phyloP scores from a whole-genome alignment of 495 filamentous ascomycete genomes.

The Oleoguttula mirabilis region DNA sequence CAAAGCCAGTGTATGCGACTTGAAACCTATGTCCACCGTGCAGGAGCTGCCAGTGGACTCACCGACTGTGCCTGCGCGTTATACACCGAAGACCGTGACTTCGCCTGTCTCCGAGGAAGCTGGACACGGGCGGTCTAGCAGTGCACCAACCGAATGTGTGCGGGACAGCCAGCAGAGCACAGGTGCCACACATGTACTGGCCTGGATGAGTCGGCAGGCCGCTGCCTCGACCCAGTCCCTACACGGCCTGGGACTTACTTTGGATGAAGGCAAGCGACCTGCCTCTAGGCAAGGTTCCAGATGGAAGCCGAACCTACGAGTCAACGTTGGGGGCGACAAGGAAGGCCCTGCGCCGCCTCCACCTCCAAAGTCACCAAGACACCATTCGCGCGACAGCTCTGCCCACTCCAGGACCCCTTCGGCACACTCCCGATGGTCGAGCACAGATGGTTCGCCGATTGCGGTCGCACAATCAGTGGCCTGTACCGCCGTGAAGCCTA shows the following conservation, averaged over 20 bases:
- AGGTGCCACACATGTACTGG: not conserved
- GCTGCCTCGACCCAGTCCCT: slow-evolving; percentile 1
- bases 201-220: slow-evolving; percentile 6
- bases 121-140: slow-evolving; percentile 8
- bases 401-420: slow-evolving; percentile 1
- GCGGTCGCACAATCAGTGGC: slow-evolving; percentile 4
- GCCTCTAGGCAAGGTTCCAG: not conserved
- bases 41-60: slow-evolving; percentile 12
- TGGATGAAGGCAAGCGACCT: not conserved
- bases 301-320: slow-evolving; percentile 4
- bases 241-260: slow-evolving; percentile 4
- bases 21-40: slow-evolving; percentile 12
- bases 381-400: not conserved
- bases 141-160: slow-evolving; percentile 5
- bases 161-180: not conserved
- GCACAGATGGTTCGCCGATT: not conserved
- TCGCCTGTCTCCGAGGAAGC: not conserved
- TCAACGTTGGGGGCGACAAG: not conserved
- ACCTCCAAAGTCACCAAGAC: slow-evolving; percentile 15
- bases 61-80: slow-evolving; percentile 7
- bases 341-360: slow-evolving; percentile 13
- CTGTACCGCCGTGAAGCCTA: slow-evolving; percentile 3
- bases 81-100: not conserved
- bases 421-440: not conserved
- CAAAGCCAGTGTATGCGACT: not conserved